Base-by-base conservation (phyloP, 108 stramenopile genomes). In the Schizochytrium sp. region DNA sequence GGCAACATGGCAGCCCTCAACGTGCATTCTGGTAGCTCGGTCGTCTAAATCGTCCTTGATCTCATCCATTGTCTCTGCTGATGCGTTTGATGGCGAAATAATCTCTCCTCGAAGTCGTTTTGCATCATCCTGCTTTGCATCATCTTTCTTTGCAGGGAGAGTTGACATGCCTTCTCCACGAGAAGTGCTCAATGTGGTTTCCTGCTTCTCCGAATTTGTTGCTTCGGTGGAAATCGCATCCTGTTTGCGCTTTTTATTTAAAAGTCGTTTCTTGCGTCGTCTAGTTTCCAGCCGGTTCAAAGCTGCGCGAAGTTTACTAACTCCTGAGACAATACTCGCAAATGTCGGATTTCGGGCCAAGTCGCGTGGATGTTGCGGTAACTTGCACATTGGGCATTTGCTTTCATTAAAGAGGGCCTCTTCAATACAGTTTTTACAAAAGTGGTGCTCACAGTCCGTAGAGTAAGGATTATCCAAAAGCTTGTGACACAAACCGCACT, bases 361-460 rank as follows among this genome's bases (percentile, higher is more conserved):
- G 15, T 69, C 64, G 40, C 64, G 64, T 38, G 64, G 64, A 44
- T 38, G 64, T 2, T 44, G 8, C 42, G 64, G 64, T 38, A 69
- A 15, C 5, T 44, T 44, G 64, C 64, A 69, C 64, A 44, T 69
- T 38, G 64, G 64, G 28, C 64, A 69, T 44, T 69, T 69, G 64
- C 64, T 69, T 7, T 69, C 42, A 44, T 15, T 38, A 69, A 69
- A 69, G 64, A 69, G 64, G 10, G 64, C 64, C 42, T 69, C 64
- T 8, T 69, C 64, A 3, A 69, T 69, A 44, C 64, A 69, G 12
- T 38, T 69, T 44, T 69, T 69, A 44, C 64, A 69, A 69, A 69
- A 69, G 64, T 69, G 64, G 28, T 69, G 64, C 15, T 69, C 64
- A 44, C 64, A 69, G 64, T 69, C 64, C 44, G 64, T 69, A 38